A percentile compares a stretch with the other conserved stretches of the same genome.
Conservation (phyloP, 805 yeast genomes). For the Yarrowia sp. region DNA sequence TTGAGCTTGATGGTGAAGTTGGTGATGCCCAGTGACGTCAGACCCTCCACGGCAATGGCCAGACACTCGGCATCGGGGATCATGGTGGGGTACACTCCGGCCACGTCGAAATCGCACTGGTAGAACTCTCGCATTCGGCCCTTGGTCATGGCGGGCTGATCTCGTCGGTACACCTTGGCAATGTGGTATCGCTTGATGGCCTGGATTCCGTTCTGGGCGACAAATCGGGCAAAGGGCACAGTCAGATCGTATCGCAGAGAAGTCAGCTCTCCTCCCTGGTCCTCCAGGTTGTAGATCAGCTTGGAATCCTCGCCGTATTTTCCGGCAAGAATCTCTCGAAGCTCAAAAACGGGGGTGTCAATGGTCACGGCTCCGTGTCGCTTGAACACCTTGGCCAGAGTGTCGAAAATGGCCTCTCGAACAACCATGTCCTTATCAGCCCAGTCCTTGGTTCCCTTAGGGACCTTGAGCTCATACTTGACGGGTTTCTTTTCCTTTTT, state of each 20-base stretch:
- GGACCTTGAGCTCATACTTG: slow-evolving; percentile 85
- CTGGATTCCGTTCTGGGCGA: slow-evolving; percentile 92
- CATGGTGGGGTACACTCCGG: slow-evolving; percentile 92
- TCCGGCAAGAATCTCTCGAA: slow-evolving; percentile 93
- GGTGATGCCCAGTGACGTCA: slow-evolving; percentile 78
- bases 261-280: slow-evolving; percentile 98
- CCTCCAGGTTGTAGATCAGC: slow-evolving; percentile 92
- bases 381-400: slow-evolving; percentile 77
- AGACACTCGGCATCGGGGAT: slow-evolving; percentile 94
- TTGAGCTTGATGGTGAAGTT: slow-evolving; percentile 93
- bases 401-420: slow-evolving; percentile 82
- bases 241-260: slow-evolving; percentile 96
- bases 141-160: slow-evolving; percentile 99
- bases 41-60: slow-evolving; percentile 82
- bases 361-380: slow-evolving; percentile 98
- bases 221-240: slow-evolving; percentile 97
- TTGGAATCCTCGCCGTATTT: slow-evolving; percentile 99
- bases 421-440: slow-evolving; percentile 97
- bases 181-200: slow-evolving; percentile 93
- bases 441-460: slow-evolving; percentile 98
- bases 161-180: slow-evolving; percentile 98
- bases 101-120: slow-evolving; percentile 98
- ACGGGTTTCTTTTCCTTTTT: slow-evolving; percentile 38
- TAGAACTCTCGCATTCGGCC: slow-evolving; percentile 99
- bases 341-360: slow-evolving; percentile 97